Evolutionary conservation across 192 early-diverging fungal genomes (phyloP), one percentile per base, ranked within the genome.

Genomic region (Backusella mclennaniae): DNA sequence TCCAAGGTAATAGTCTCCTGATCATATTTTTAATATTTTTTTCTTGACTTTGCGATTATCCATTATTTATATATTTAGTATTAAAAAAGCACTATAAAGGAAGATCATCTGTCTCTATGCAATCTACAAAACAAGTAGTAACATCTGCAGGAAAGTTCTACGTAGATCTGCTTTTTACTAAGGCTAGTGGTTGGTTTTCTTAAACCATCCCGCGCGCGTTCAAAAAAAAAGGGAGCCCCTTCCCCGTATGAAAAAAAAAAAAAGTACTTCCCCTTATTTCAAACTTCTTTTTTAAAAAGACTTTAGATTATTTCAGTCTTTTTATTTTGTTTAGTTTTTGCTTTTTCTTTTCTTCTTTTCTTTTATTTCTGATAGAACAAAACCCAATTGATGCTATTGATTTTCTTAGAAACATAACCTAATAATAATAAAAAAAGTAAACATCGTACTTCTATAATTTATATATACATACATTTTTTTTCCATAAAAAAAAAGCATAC

Each of bases 101-200:
- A 44, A 26, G 39, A 39, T 70, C 39, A 44, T 70, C 36, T 70
- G 38, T 36, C 35, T 70, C 23, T 38, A 70, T 70, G 69, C 39
- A 70, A 70, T 70, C 36, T 38, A 70, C 69, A 35, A 44, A 70
- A 70, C 21, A 70, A 70, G 69, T 39, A 41, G 36, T 69, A 26
- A 41, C 3, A 70, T 44, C 69, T 70, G 69, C 69, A 70, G 38
- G 69, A 70, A 70, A 70, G 69, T 70, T 70, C 39, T 70, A 70
- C 26, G 39, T 70, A 70, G 69, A 69, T 69, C 38, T 39, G 29
- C 42, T 44, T 44, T 44, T 14, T 44, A 44, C 42, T 44, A 44
- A 44, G 42, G 14, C 42, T 44, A 44, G 42, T 44, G 42, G 42
- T 44, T 1, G 15, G 2, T 49, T 49, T 49, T 19, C 17, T 35